These are phyloP conservation scores for Isochrysis galbana DNA, from an alignment of 78 protist genomes.

Conservation along the genomic window DNA sequence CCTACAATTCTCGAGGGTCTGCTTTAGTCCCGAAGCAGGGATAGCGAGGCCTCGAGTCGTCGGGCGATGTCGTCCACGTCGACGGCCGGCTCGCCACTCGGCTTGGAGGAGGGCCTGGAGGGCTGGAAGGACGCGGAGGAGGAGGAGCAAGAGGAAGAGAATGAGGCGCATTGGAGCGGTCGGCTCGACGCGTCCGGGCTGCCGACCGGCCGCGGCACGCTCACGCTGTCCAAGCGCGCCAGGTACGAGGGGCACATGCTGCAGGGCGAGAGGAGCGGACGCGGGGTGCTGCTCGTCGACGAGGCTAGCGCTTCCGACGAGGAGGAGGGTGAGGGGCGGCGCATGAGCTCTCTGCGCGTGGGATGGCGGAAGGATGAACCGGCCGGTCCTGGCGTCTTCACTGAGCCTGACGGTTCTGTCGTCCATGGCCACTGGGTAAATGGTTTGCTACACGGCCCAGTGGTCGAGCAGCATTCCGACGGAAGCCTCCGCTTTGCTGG, in stretches of 20 bases:
- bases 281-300: not conserved
- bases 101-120: no score
- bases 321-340: not conserved
- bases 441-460: not conserved
- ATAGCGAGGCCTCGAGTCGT: no score
- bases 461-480: not conserved
- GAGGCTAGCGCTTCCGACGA: not conserved
- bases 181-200: not conserved
- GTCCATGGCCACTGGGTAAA: not conserved
- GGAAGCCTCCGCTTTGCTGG: not conserved
- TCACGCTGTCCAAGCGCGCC: not conserved
- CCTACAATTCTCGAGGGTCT: no score
- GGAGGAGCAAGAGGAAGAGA: no score
- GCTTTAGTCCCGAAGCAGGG: no score
- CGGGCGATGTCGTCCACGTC: no score
- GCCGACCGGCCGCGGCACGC: not conserved
- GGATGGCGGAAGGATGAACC: not conserved
- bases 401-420: not conserved
- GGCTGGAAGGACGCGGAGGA: no score
- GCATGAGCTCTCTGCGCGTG: not conserved
- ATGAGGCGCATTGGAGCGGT: not conserved
- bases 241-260: not conserved
- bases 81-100: no score
- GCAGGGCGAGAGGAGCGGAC: not conserved
- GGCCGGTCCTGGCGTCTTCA: not conserved